phyloP scores from a whole-genome alignment of 345 rosid species.

The Bruguiera parviflora region DNA sequence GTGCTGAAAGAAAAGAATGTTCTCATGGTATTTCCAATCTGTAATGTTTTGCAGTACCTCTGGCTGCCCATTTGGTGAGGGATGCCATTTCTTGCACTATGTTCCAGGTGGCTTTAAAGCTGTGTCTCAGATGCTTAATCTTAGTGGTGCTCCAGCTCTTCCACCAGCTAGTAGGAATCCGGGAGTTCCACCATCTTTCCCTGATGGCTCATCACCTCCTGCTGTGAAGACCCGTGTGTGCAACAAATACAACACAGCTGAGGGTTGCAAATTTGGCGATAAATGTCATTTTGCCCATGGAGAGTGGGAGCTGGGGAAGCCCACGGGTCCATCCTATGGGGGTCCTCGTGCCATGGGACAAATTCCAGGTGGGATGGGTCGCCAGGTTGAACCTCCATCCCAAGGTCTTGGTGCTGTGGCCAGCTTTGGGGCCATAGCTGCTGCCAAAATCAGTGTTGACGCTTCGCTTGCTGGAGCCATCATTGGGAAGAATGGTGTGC shows the following conservation, averaged over 20 bases:
- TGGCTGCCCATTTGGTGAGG: conserved; percentile 97
- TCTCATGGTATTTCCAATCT: no score
- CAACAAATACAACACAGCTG: conserved; percentile 63
- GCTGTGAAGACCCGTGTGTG: conserved; percentile 59
- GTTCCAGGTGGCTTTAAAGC: conserved; percentile 96
- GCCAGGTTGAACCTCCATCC: conserved; percentile 46
- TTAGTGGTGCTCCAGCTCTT: conserved; percentile 44
- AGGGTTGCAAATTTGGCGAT: conserved; percentile 85
- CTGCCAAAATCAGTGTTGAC: conserved; percentile 88
- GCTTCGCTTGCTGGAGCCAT: conserved; percentile 91
- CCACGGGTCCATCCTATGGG: conserved; percentile 45
- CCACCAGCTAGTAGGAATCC: conserved; percentile 58
- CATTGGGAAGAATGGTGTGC: conserved; percentile 89
- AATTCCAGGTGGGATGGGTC: conserved; percentile 41
- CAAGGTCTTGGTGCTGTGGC: conserved; percentile 51
- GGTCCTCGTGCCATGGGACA: conserved; percentile 55
- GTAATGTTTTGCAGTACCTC: conserved; percentile 62
- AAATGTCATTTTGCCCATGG: conserved; percentile 84
- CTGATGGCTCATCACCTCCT: conserved; percentile 55
- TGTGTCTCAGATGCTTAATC: conserved; percentile 66
- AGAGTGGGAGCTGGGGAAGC: conserved; percentile 79
- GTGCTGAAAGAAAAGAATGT: background rate
- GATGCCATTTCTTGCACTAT: conserved; percentile 90
- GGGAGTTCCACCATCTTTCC: conserved; percentile 47
- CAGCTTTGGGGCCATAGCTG: conserved; percentile 85